Percentiles rank a stretch among this genome's conserved stretches.
Conservation (phyloP, 331 rosid genomes). For the Arachis monticola region DNA sequence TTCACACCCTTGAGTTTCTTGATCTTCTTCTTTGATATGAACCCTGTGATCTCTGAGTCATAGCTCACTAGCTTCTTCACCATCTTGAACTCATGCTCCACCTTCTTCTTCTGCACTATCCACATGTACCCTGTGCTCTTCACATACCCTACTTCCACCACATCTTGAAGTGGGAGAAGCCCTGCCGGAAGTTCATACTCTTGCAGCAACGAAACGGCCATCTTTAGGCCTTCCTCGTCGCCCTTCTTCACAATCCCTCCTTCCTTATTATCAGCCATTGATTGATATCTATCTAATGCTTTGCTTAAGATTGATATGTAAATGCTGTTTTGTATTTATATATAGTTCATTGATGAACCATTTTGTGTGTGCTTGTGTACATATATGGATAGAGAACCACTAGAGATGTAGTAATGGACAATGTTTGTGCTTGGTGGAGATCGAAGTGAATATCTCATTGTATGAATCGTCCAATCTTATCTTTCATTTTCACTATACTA, state of each 20-base stretch:
- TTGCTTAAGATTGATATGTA: neutral
- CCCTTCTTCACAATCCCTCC: constrained; percentile 78
- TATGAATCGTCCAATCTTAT: constrained; percentile 34
- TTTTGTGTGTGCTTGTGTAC: constrained; percentile 5
- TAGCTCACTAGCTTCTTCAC: constrained; percentile 79
- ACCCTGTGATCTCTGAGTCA: constrained; percentile 63
- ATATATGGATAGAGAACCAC: constrained; percentile 3
- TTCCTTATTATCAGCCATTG: constrained; percentile 74
- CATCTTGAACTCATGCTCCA: constrained; percentile 81
- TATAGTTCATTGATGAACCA: constrained; percentile 17
- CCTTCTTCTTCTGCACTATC: constrained; percentile 82
- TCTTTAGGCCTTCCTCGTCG: constrained; percentile 65
- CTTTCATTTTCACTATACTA: neutral
- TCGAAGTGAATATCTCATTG: constrained; percentile 46
- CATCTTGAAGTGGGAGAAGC: constrained; percentile 72
- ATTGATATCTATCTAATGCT: neutral
- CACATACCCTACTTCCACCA: constrained; percentile 77
- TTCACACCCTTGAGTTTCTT: constrained; percentile 88
- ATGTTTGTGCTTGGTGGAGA: constrained; percentile 46
- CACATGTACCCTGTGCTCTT: constrained; percentile 79
- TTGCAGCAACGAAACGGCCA: constrained; percentile 59
- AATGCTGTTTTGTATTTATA: neutral
- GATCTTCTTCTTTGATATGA: constrained; percentile 60
- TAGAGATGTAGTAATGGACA: constrained; percentile 27
- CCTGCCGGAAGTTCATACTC: constrained; percentile 79